Percentiles rank a stretch among this genome's conserved stretches.
phyloP scores from a whole-genome alignment of 83 land plant species.

The Picea mariana region DNA sequence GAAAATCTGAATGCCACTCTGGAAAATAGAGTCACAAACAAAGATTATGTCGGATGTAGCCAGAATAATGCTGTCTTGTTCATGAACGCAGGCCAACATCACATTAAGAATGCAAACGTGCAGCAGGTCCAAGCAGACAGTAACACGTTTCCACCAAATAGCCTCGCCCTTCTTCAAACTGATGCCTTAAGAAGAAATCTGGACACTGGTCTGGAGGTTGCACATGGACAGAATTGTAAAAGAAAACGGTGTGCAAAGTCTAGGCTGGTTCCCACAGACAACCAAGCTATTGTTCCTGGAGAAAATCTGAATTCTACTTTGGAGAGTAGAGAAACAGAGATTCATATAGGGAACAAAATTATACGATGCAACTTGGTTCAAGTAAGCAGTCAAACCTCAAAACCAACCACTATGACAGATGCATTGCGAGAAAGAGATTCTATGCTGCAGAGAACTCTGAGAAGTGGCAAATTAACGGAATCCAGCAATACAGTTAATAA shows the following conservation, averaged over 20 bases:
- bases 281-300: background rate
- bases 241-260: background rate
- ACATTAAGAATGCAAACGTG: background rate
- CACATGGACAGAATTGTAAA: background rate
- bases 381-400: background rate
- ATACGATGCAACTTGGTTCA: background rate
- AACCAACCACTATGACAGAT: background rate
- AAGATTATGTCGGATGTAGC: background rate
- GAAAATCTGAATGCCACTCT: too few relatives aligned
- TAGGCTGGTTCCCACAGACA: background rate
- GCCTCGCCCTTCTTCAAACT: background rate
- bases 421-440: background rate
- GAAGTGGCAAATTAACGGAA: background rate
- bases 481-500: background rate
- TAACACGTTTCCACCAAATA: background rate
- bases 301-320: background rate
- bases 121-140: conserved; percentile 5
- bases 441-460: background rate
- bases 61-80: background rate
- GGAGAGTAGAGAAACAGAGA: background rate
- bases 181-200: background rate
- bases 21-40: background rate
- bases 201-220: background rate
- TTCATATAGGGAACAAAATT: background rate
- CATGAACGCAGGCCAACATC: background rate